Base-by-base conservation (phyloP, 2,329 filamentous ascomycete genomes). In the Catunica adiposa region DNA sequence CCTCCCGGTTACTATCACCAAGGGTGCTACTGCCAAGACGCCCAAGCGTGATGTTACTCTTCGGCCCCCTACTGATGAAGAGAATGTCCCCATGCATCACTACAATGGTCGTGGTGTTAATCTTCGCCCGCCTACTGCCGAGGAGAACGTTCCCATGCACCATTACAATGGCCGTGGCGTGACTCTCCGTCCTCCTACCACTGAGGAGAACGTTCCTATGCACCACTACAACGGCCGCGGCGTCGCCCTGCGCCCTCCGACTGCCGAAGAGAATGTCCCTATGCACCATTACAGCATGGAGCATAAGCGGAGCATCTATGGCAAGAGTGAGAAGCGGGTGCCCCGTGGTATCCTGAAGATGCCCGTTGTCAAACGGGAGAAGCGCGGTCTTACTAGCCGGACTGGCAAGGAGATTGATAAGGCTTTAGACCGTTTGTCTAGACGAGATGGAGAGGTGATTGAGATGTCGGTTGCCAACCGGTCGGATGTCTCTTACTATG, bases 401-500 rank as follows among this genome's bases (percentile, higher is more conserved):
- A 48, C 52, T 3, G 25, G 29, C 37, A 17, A 20, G 17, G 46
- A 58, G 34, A 48, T 58, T 20, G 53, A 58, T 17, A 44, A 52
- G 20, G 56, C 53, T 7, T 48, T 58, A 15, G 53, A 55, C 5
- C 54, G 53, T 44, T 47, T 58, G 14, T 46, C 50, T 34, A 46
- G 53, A 11, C 52, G 38, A 1, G 52, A 53, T 51, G 40, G 53
- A 14, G 26, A 52, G 9, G 69, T 68, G 17, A 65, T 73, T 42
- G 69, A 73, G 51, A 63, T 74, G 2, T 63, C 68, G 51, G 64
- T 77, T 26, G 70, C 72, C 31, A 76, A 76, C 64, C 69, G 74
- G 17, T 71, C 72, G 3, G 74, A 78, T 61, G 69, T 78, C 25
- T 74, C 74, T 47, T 78, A 78, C 63, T 77, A 77, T 61, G 73